phyloP scores from a whole-genome alignment of 2,329 filamentous ascomycete species.

The Fusarium incarnatum region DNA sequence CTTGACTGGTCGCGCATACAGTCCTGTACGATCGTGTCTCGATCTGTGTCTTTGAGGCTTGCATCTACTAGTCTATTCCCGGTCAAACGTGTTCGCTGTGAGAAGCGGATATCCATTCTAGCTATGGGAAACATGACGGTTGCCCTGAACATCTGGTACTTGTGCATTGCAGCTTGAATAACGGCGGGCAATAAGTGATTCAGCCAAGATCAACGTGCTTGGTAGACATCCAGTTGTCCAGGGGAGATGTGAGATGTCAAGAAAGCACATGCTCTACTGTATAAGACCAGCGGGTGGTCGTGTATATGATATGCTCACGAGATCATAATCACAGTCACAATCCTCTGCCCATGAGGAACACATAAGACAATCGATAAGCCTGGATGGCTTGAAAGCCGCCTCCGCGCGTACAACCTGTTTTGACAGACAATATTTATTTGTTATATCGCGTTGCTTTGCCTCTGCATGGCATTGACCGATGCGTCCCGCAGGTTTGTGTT shows the following conservation, averaged over 20 bases:
- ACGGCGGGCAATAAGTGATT: slow-evolving; percentile 6
- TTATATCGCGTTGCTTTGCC: not conserved
- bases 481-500: not conserved
- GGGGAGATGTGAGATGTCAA: slow-evolving; percentile 24
- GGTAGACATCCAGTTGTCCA: slow-evolving; percentile 28
- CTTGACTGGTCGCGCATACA: slow-evolving; percentile 29
- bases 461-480: not conserved
- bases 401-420: not conserved
- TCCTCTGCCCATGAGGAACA: slow-evolving; percentile 13
- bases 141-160: slow-evolving; percentile 30
- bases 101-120: slow-evolving; percentile 13
- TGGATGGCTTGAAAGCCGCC: not conserved
- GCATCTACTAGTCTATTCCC: slow-evolving; percentile 22
- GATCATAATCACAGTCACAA: slow-evolving; percentile 37
- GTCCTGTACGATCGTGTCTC: slow-evolving; percentile 31
- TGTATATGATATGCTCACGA: slow-evolving; percentile 28
- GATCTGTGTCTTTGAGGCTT: slow-evolving; percentile 36
- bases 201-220: slow-evolving; percentile 9
- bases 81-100: slow-evolving; percentile 16
- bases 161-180: slow-evolving; percentile 17
- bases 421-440: not conserved
- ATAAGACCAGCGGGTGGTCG: not conserved
- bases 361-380: slow-evolving; percentile 13
- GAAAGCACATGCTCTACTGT: slow-evolving; percentile 27
- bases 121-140: slow-evolving; percentile 24